These are phyloP conservation scores for Pichia rugopelliculosa DNA, from an alignment of 805 yeast genomes.

Conservation along the genomic window DNA sequence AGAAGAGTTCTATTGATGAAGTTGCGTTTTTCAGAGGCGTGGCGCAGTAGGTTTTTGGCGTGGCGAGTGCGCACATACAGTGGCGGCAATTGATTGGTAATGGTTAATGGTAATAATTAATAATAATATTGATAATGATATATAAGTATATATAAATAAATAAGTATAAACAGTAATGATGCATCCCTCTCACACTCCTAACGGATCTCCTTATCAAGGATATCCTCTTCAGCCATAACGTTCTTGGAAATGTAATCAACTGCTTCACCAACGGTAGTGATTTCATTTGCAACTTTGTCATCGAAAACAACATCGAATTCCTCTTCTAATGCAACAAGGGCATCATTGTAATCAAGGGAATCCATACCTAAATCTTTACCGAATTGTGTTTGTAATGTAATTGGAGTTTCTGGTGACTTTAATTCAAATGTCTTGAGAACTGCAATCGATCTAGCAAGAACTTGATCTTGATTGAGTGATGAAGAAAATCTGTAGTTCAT, in stretches of 20 bases:
- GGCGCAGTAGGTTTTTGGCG: no score
- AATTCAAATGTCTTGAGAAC: conserved; percentile 55
- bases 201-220: conserved; percentile 32
- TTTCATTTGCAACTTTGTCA: conserved; percentile 45
- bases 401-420: conserved; percentile 21
- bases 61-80: no score
- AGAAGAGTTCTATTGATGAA: no score
- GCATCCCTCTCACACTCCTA: conserved; percentile 8
- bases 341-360: conserved; percentile 91
- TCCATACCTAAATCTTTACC: conserved; percentile 79
- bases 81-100: no score
- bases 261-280: conserved; percentile 54
- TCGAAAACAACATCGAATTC: conserved; percentile 48
- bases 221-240: conserved; percentile 29
- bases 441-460: conserved; percentile 71
- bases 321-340: conserved; percentile 93
- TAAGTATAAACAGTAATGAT: neutral
- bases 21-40: no score
- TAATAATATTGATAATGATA: neutral
- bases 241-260: conserved; percentile 43
- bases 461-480: conserved; percentile 62
- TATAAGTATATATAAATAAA: neutral
- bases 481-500: conserved; percentile 17
- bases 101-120: no score
- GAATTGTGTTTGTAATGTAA: conserved; percentile 39